phyloP scores from a whole-genome alignment of 306 rosid genomes.

The Castanea crenata region DNA sequence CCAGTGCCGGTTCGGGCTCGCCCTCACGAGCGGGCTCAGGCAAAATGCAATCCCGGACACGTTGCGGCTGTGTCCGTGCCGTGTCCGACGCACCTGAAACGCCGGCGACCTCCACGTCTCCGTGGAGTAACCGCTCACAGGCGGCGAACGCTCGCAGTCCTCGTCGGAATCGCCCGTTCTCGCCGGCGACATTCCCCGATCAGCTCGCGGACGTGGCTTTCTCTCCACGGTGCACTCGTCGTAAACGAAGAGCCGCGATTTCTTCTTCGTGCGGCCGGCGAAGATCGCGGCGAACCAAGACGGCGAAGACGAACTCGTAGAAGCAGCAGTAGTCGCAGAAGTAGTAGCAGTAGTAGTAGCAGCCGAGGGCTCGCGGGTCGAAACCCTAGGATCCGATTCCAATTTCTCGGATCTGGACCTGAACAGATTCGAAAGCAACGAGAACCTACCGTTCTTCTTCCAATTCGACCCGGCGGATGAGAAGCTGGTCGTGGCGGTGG shows the following conservation, averaged over 20 bases:
- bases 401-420: slow-evolving; percentile 60
- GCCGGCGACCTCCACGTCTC: slow-evolving; percentile 56
- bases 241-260: slow-evolving; percentile 4
- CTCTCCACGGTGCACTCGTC: slow-evolving; percentile 23
- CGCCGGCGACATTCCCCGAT: slow-evolving; percentile 94
- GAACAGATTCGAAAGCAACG: slow-evolving; percentile 41
- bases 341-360: slow-evolving; percentile 30
- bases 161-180: slow-evolving; percentile 26
- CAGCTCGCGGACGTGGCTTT: slow-evolving; percentile 30
- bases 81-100: slow-evolving; percentile 44
- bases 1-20: slow-evolving; percentile 77
- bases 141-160: slow-evolving; percentile 47
- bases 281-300: slow-evolving; percentile 73
- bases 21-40: slow-evolving; percentile 81
- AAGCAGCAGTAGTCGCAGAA: slow-evolving; percentile 24
- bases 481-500: background rate
- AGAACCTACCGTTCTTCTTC: slow-evolving; percentile 54
- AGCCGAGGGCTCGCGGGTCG: slow-evolving; percentile 26
- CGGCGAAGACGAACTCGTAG: slow-evolving; percentile 35
- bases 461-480: slow-evolving; percentile 20
- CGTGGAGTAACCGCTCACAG: slow-evolving; percentile 55
- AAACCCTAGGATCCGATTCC: slow-evolving; percentile 38
- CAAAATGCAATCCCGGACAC: slow-evolving; percentile 72
- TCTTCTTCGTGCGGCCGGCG: slow-evolving; percentile 33
- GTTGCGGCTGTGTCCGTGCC: slow-evolving; percentile 38